Conservation (phyloP, 2,329 filamentous ascomycete species). For the Endocalyx cinctus region DNA sequence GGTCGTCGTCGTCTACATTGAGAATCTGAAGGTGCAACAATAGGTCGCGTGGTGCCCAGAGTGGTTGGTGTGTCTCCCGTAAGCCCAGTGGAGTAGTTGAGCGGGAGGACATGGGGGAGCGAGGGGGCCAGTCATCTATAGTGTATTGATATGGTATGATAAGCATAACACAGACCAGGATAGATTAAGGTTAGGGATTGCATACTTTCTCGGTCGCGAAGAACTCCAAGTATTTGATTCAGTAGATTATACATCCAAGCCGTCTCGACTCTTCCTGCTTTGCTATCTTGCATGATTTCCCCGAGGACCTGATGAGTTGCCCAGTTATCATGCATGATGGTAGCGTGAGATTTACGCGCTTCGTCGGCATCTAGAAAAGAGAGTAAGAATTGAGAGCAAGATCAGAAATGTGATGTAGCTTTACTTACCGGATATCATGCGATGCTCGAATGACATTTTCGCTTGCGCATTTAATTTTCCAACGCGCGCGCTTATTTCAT, state of each 20-base stretch:
- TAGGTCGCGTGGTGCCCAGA: slow-evolving; percentile 1
- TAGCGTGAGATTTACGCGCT: slow-evolving; percentile 1
- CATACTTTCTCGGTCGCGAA: slow-evolving; percentile 2
- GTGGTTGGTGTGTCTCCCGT: too few species aligned
- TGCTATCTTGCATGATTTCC: not conserved
- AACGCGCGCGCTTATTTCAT: slow-evolving; percentile 1
- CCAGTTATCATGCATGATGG: slow-evolving; percentile 5
- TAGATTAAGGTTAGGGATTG: not conserved
- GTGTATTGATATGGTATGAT: not conserved
- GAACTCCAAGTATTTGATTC: slow-evolving; percentile 1
- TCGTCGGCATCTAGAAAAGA: not conserved
- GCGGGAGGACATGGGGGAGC: too few species aligned
- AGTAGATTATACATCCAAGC: slow-evolving; percentile 2
- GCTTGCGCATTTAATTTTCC: too few species aligned
- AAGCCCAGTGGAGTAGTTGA: too few species aligned
- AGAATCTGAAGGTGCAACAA: slow-evolving; percentile 2
- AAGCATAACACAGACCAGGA: too few species aligned
- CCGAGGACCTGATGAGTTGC: slow-evolving; percentile 2
- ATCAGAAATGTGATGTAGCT: too few species aligned
- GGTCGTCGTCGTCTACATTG: slow-evolving; percentile 3
- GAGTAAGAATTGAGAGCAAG: not conserved
- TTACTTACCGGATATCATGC: slow-evolving; percentile 1
- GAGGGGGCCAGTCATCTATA: too few species aligned
- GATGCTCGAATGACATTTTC: not conserved
- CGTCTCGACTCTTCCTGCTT: not conserved